Evolutionary conservation across 2,329 filamentous ascomycete species (phyloP).

Genomic region (Epichloe sibirici): DNA sequence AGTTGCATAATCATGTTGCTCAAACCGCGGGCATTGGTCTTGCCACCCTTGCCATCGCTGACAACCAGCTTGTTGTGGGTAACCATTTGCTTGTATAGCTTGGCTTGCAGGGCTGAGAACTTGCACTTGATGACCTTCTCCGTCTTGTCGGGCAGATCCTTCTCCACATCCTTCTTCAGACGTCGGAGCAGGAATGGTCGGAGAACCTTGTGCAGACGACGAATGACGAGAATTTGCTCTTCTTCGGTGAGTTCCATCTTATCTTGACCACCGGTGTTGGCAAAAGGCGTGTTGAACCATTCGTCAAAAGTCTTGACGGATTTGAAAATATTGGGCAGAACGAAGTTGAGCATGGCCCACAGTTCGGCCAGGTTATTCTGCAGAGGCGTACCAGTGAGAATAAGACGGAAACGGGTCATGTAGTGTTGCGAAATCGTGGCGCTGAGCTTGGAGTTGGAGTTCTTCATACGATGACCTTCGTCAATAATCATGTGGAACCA

Average conservation of each 20-base stretch:
- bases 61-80: conserved; percentile 91
- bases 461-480: conserved; percentile 99
- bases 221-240: conserved; percentile 97
- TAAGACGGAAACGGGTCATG: conserved; percentile 84
- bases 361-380: conserved; percentile 95
- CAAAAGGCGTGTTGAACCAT: conserved; percentile 99
- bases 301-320: conserved; percentile 98
- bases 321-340: conserved; percentile 97
- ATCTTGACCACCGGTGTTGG: conserved; percentile 94
- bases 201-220: conserved; percentile 93
- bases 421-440: conserved; percentile 94
- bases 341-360: conserved; percentile 98
- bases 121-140: conserved; percentile 99
- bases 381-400: conserved; percentile 90
- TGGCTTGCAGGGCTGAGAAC: conserved; percentile 86
- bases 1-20: conserved; percentile 99
- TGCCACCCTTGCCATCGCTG: conserved; percentile 88
- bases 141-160: conserved; percentile 96
- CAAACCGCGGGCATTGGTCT: conserved; percentile 83
- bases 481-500: conserved; percentile 99
- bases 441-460: conserved; percentile 88
- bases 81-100: conserved; percentile 94
- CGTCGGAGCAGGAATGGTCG: conserved; percentile 94
- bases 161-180: conserved; percentile 98
- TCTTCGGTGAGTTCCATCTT: conserved; percentile 99